phyloP scores from a whole-genome alignment of 805 yeast genomes.

The Kodamaea neixiangensis region DNA sequence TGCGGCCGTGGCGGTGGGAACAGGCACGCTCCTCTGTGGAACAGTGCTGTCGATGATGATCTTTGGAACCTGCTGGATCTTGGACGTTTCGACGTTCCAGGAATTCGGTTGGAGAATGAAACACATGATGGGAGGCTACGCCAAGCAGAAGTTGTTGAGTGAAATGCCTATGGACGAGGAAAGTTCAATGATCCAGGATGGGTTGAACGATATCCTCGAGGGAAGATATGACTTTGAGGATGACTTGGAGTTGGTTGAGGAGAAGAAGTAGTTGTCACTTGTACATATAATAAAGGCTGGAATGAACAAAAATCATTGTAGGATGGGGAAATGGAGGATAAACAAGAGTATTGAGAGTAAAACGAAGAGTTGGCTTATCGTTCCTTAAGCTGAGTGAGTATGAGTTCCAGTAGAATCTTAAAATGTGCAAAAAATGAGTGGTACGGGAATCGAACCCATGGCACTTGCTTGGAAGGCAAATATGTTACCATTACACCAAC shows the following conservation, averaged over 20 bases:
- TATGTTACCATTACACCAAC: slow-evolving; percentile 92
- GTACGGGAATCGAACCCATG: slow-evolving; percentile 95
- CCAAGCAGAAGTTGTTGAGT: slow-evolving; percentile 48
- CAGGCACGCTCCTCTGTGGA: slow-evolving; percentile 75
- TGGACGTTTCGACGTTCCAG: slow-evolving; percentile 64
- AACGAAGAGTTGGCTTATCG: too few species aligned
- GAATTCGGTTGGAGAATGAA: slow-evolving; percentile 77
- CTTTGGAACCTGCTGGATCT: slow-evolving; percentile 77
- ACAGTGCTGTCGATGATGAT: slow-evolving; percentile 71
- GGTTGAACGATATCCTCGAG: slow-evolving; percentile 50
- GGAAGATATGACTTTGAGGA: slow-evolving; percentile 42
- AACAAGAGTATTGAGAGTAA: too few species aligned
- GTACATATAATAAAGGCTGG: neutral
- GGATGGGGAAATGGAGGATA: neutral
- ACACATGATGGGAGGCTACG: slow-evolving; percentile 65
- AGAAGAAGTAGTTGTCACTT: neutral
- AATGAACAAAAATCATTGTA: neutral
- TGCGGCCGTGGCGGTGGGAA: slow-evolving; percentile 81
- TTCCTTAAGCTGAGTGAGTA: too few species aligned
- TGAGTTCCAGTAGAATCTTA: too few species aligned
- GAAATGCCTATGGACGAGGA: slow-evolving; percentile 59
- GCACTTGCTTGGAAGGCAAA: slow-evolving; percentile 93
- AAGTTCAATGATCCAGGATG: slow-evolving; percentile 55
- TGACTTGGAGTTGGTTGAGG: neutral
- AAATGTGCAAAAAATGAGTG: slow-evolving; percentile 48